These are phyloP conservation scores for Rhodotorula mucilaginosa DNA, from an alignment of 1,284 basidiomycete genomes.

Conservation along the genomic window DNA sequence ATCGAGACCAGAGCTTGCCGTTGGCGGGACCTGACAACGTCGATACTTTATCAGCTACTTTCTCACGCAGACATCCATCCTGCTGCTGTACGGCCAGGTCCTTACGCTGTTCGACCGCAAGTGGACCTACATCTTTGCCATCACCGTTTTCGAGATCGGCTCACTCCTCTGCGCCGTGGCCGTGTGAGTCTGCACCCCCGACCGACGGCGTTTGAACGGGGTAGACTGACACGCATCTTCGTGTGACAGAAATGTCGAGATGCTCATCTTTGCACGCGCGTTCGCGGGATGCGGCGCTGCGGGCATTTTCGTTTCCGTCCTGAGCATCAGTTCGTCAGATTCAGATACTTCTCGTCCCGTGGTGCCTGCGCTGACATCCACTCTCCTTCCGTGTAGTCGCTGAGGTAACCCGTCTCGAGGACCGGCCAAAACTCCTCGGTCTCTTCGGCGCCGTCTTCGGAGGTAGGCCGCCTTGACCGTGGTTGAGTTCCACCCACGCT, in stretches of 20 bases:
- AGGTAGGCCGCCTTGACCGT: neutral
- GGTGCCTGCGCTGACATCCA: neutral
- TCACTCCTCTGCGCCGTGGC: constrained; percentile 57
- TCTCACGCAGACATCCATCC: constrained; percentile 45
- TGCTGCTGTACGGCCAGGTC: constrained; percentile 48
- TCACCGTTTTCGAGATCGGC: constrained; percentile 56
- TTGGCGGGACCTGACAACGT: neutral
- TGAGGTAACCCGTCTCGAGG: constrained; percentile 51
- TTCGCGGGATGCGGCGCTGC: constrained; percentile 56
- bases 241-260: constrained; percentile 43
- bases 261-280: constrained; percentile 57
- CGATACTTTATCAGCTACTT: constrained; percentile 46
- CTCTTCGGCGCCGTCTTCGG: constrained; percentile 45
- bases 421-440: constrained; percentile 51
- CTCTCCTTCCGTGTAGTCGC: constrained; percentile 39
- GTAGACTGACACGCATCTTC: constrained; percentile 44
- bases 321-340: constrained; percentile 47
- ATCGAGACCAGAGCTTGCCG: constrained; percentile 32
- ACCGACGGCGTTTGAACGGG: no score
- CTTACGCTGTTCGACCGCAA: constrained; percentile 50
- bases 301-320: constrained; percentile 51
- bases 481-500: neutral
- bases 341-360: neutral
- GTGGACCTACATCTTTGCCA: constrained; percentile 52
- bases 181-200: constrained; percentile 45